Evolutionary conservation across 306 rosid species (phyloP).

Genomic region (Vigna reflexopilosa): DNA sequence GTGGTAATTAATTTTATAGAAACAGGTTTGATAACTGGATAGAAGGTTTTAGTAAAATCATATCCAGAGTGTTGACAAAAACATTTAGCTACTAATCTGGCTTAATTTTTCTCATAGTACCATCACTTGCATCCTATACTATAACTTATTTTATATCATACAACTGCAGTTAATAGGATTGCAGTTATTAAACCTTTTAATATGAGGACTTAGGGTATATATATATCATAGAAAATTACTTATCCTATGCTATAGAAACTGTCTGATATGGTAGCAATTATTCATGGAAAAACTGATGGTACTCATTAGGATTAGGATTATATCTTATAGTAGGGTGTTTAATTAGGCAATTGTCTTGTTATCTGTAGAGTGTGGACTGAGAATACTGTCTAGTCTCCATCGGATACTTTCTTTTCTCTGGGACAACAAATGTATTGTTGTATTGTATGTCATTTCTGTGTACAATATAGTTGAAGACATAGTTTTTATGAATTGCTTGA

Average conservation of each 20-base stretch:
- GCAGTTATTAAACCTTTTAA: no score
- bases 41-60: no score
- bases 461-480: background rate
- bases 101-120: no score
- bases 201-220: no score
- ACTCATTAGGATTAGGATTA: background rate
- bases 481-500: background rate
- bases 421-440: background rate
- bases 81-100: no score
- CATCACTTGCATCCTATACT: no score
- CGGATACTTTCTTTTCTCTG: background rate
- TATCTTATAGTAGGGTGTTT: background rate
- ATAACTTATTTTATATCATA: no score
- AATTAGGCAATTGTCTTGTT: background rate
- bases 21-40: no score
- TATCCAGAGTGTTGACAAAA: no score
- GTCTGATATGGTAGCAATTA: background rate
- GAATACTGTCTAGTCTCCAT: background rate
- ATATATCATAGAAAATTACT: no score
- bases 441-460: background rate
- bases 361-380: background rate
- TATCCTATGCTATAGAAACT: background rate
- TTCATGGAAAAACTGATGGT: background rate
- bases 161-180: no score
- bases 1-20: no score